Base-by-base conservation (phyloP, 768 basidiomycete species). In the Leccinum aurantiacum region DNA sequence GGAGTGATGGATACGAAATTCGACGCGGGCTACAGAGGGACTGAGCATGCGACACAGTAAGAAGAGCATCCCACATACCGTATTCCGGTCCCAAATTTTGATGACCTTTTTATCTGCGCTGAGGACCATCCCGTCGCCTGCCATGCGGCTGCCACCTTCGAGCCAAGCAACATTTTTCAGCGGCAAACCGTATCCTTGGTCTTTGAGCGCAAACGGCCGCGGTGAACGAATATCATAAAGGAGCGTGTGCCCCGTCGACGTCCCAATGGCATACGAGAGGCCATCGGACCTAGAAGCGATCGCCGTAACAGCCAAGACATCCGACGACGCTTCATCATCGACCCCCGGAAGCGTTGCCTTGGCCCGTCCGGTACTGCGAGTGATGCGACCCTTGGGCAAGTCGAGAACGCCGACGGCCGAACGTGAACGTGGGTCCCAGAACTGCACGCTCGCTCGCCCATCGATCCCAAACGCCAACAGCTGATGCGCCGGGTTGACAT, bases 41-140 rank as follows among this genome's bases (percentile, higher is more conserved):
- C 55, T 54, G 57, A 67, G 47, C 54, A 54, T 22, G 33, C 5
- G 5, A 59, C 13, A 35, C 49, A 25, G 41, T 53, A 29, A 19
- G 46, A 56, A 51, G 5, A 6, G 27, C 19, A 53, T 4, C 33
- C 49, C 41, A 77, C 90, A 56, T 76, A 93, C 93, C 44, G 82
- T 82, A 73, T 90, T 84, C 56, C 88, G 84, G 70, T 95, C 91
- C 97, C 97, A 99, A 29, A 98, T 89, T 76, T 99, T 99, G 68
- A 98, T 84, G 27, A 99, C 96, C 73, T 98, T 98, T 74, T 88
- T 91, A 75, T 99, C 97, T 1, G 94, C 93, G 72, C 90, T 95
- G 56, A 95, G 78, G 17, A 99, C 84, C 79, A 95, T 84, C 1
- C 92, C 90, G 50, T 91, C 90, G 53, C 93, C 93, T 2, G 89